phyloP scores from a whole-genome alignment of 306 rosid species.

The Inga oerstediana region DNA sequence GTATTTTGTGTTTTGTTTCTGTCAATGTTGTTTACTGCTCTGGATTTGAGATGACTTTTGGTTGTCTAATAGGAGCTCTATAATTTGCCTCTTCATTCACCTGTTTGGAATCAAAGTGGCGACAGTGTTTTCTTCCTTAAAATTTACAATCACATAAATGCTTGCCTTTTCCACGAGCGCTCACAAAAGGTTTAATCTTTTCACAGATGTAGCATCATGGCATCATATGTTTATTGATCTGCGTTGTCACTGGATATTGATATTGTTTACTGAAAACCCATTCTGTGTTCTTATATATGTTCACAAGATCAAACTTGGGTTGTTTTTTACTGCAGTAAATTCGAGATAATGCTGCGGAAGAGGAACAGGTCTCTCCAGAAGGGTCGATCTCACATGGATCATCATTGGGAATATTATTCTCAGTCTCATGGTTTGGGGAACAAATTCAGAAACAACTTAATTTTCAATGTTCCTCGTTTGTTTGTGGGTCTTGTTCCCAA shows the following conservation, averaged over 20 bases:
- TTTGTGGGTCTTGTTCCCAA: conserved; percentile 73
- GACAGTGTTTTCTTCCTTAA: background rate
- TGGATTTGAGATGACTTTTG: conserved; percentile 33
- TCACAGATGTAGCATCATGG: background rate
- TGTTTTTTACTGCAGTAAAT: conserved; percentile 42
- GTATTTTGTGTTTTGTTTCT: conserved; percentile 33
- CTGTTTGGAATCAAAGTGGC: conserved; percentile 14
- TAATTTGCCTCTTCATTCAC: conserved; percentile 23
- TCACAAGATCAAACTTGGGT: background rate
- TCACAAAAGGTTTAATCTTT: conserved; percentile 39
- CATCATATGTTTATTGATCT: background rate
- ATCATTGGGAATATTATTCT: conserved; percentile 46
- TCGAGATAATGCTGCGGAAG: conserved; percentile 79
- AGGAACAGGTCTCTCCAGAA: conserved; percentile 73
- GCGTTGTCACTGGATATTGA: background rate
- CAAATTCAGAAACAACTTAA: conserved; percentile 51
- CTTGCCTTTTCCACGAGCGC: background rate
- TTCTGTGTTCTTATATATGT: background rate
- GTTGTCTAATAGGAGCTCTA: conserved; percentile 35
- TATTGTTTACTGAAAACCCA: conserved; percentile 7
- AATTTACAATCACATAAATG: background rate
- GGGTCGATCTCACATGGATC: conserved; percentile 68
- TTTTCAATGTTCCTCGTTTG: conserved; percentile 68
- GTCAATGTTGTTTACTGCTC: background rate
- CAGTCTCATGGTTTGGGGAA: conserved; percentile 47